Percentiles rank a stretch among this genome's conserved stretches.
Conservation (phyloP, 768 basidiomycete genomes). For the Mycena maculata region DNA sequence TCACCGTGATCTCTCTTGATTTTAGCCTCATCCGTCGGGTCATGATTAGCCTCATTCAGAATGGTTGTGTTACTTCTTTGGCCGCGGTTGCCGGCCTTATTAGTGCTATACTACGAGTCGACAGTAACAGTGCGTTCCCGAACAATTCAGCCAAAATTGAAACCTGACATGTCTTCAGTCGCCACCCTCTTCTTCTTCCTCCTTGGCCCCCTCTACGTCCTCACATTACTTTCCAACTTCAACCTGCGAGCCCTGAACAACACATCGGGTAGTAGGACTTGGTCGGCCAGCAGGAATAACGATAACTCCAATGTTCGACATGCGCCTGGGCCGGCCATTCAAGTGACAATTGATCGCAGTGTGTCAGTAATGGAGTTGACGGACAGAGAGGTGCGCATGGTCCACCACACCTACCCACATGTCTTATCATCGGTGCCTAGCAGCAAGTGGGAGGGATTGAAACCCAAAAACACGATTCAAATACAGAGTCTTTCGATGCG, state of each 20-base stretch:
- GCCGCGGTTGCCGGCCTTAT: neutral
- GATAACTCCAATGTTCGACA: neutral
- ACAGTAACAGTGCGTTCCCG: conserved; percentile 8
- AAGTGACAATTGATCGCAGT: neutral
- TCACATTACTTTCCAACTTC: conserved; percentile 14
- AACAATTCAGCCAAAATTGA: neutral
- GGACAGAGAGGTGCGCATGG: neutral
- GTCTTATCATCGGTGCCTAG: neutral
- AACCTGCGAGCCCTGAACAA: neutral
- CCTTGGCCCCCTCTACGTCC: conserved; percentile 4
- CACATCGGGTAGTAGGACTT: too few relatives aligned
- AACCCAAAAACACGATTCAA: neutral
- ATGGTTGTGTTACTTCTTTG: neutral
- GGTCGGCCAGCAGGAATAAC: neutral
- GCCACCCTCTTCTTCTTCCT: neutral
- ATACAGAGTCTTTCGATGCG: neutral
- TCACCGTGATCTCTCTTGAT: neutral
- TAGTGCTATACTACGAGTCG: neutral
- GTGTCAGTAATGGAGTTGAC: neutral
- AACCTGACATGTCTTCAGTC: neutral
- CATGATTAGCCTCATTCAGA: conserved; percentile 6
- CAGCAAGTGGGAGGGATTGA: neutral
- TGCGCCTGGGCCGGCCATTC: too few relatives aligned
- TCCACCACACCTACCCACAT: neutral
- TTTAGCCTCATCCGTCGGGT: neutral